Evolutionary conservation across 2,329 filamentous ascomycete genomes (phyloP), one percentile per base, ranked within the genome.

Genomic region (Blastomyces gilchristii): DNA sequence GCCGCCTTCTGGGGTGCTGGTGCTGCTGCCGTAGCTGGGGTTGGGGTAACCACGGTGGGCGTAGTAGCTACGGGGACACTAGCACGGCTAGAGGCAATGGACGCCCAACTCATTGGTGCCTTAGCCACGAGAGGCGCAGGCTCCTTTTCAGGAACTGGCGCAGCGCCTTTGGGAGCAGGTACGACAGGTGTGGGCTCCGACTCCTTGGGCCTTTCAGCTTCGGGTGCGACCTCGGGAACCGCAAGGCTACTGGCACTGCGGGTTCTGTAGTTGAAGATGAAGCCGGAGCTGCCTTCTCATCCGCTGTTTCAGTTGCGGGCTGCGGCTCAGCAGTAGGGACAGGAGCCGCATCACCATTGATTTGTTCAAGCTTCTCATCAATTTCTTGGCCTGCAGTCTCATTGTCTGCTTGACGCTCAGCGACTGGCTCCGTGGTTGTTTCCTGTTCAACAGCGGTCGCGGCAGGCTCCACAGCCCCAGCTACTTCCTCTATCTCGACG

Each of bases 351-450:
- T 78, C 77, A 47, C 77, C 79, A 66, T 79, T 71, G 64, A 73
- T 81, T 71, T 91, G 83, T 77, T 93, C 87, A 28, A 91, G 82
- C 81, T 91, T 90, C 79, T 90, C 81, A 73, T 91, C 87, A 49
- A 92, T 83, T 69, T 82, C 80, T 28, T 78, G 74, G 49, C 78
- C 76, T 63, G 85, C 80, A 56, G 67, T 67, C 63, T 79, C 73
- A 47, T 71, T 73, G 63, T 72, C 69, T 16, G 75, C 74, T 77
- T 73, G 71, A 53, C 69, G 64, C 37, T 71, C 69, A 34, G 61
- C 64, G 12, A 61, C 65, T 52, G 68, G 67, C 18, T 68, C 63
- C 80, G 72, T 79, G 62, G 79, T 79, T 54, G 76, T 77, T 63
- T 78, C 73, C 41, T 80, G 76, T 68, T 81, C 78, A 37, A 78